Evolutionary conservation across 2,329 filamentous ascomycete genomes (phyloP), one percentile per base, ranked within the genome.

Genomic region (Cladosporium sp.): DNA sequence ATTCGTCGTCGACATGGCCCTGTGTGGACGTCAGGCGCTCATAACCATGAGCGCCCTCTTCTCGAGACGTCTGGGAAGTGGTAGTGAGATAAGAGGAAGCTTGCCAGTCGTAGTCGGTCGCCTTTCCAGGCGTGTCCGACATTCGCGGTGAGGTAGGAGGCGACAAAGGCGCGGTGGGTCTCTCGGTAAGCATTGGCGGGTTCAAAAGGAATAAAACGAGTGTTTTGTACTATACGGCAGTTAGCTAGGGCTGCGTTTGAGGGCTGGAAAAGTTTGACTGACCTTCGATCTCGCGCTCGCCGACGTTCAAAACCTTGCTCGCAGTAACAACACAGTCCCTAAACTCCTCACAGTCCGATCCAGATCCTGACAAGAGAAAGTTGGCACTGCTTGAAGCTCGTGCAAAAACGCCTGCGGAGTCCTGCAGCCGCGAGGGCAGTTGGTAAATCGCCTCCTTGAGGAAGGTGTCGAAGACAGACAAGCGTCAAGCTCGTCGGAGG

Each of bases 81-180:
- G 59, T 43, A 28, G 48, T 39, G 11, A 48, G 62, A 36, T 75
- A 75, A 36, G 76, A 72, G 23, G 65, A 43, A 58, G 48, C 26
- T 54, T 58, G 80, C 79, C 79, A 81, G 70, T 79, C 76, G 74
- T 78, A 77, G 61, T 81, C 77, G 75, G 74, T 73, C 68, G 75
- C 72, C 70, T 78, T 79, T 67, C 76, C 75, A 73, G 76, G 75
- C 71, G 79, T 80, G 72, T 76, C 79, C 79, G 79, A 82, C 80
- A 82, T 82, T 74, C 78, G 81, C 75, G 81, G 81, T 74, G 81
- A 83, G 68, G 75, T 81, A 67, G 81, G 81, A 70, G 81, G 81
- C 75, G 81, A 83, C 71, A 82, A 74, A 71, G 79, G 80, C 74
- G 80, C 78, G 74, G 79, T 77, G 70, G 78, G 77, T 73, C 75